Conservation (phyloP, 163 green algal genomes). For the Chlamydomonas reinhardtii region DNA sequence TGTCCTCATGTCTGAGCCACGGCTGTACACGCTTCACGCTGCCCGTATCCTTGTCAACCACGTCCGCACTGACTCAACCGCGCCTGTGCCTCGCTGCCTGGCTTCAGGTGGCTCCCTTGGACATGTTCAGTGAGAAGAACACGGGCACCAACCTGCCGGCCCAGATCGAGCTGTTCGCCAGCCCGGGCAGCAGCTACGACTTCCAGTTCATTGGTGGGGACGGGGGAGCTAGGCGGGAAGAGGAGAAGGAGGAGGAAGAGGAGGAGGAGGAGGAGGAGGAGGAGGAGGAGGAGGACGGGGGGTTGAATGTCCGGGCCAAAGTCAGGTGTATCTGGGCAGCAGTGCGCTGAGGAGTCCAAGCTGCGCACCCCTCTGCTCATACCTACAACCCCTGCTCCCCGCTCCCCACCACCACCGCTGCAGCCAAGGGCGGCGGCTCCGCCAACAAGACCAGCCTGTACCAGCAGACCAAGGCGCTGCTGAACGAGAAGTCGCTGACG, state of each 20-base stretch:
- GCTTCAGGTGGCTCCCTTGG: constrained; percentile 54
- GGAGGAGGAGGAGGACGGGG: too few relatives aligned
- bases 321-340: too few relatives aligned
- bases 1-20: too few relatives aligned
- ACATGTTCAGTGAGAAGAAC: constrained; percentile 71
- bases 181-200: constrained; percentile 52
- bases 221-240: background rate
- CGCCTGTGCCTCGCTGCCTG: too few relatives aligned
- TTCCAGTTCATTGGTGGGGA: constrained; percentile 58
- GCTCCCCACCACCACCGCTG: too few relatives aligned
- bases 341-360: too few relatives aligned
- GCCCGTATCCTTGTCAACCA: too few relatives aligned
- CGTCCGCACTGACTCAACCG: too few relatives aligned
- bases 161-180: constrained; percentile 61
- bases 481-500: constrained; percentile 55
- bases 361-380: too few relatives aligned
- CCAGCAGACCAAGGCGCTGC: constrained; percentile 65
- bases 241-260: background rate
- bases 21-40: too few relatives aligned
- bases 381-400: too few relatives aligned
- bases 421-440: constrained; percentile 55
- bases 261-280: background rate
- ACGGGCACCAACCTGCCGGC: constrained; percentile 66
- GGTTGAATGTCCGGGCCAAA: too few relatives aligned
- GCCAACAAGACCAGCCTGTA: constrained; percentile 64